Conservation (phyloP, 257 asterid genomes). For the Ilex aquifolium region DNA sequence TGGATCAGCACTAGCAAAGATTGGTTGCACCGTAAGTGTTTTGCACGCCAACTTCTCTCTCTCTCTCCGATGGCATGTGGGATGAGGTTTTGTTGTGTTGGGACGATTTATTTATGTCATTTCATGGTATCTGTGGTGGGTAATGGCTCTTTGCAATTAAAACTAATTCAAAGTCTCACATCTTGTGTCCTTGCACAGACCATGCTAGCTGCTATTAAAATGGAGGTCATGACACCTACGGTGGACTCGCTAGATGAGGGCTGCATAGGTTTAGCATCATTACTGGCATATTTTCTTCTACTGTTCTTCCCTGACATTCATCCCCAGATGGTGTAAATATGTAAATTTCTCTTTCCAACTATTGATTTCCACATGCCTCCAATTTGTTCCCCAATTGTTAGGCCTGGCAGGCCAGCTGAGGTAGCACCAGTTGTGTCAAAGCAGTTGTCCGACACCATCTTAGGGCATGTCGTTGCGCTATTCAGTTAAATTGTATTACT, state of each 20-base stretch:
- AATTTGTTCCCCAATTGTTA: conserved; percentile 89
- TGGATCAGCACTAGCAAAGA: too few species aligned
- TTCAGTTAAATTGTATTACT: background rate
- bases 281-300: conserved; percentile 5
- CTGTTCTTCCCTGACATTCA: background rate
- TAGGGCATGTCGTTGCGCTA: conserved; percentile 45
- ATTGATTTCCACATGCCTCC: conserved; percentile 97
- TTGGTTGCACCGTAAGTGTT: too few species aligned
- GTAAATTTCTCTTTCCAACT: conserved; percentile 38
- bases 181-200: too few species aligned
- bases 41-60: too few species aligned
- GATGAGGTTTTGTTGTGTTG: too few species aligned
- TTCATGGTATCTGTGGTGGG: too few species aligned
- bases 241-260: conserved; percentile 86
- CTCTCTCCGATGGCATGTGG: too few species aligned
- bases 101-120: too few species aligned
- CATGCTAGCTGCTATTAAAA: too few species aligned
- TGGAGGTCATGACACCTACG: conserved; percentile 87
- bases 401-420: conserved; percentile 98
- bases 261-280: conserved; percentile 54
- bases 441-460: conserved; percentile 74
- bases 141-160: too few species aligned
- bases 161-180: too few species aligned
- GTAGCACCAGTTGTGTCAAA: conserved; percentile 71
- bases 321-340: conserved; percentile 2